Percentiles rank a stretch among this genome's conserved stretches.
Conservation (phyloP, 2,329 filamentous ascomycete species). For the Pseudocercospora pini-densiflorae region DNA sequence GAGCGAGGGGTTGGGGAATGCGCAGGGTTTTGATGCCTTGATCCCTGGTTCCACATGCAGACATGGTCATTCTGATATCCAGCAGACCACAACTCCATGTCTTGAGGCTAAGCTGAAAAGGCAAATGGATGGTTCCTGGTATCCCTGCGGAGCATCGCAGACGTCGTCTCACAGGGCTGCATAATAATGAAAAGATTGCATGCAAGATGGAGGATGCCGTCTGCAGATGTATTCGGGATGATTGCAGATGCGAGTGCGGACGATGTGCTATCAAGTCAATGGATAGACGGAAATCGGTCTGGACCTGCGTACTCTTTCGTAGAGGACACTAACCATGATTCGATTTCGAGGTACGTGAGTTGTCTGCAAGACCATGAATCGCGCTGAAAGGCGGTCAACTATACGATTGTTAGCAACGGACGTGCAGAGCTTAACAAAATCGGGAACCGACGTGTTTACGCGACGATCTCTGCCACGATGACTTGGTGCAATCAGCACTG, state of each 20-base stretch:
- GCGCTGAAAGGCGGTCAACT: background rate
- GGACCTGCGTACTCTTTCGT: background rate
- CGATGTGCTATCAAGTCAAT: background rate
- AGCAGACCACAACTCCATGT: constrained; percentile 6
- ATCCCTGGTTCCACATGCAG: constrained; percentile 7
- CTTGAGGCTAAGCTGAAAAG: constrained; percentile 10
- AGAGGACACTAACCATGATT: background rate
- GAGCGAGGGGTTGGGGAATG: background rate
- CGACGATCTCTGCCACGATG: background rate
- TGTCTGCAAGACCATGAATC: background rate
- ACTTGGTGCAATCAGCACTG: background rate
- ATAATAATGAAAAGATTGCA: background rate
- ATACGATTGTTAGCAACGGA: background rate
- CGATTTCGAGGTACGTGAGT: background rate
- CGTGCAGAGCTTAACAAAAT: background rate
- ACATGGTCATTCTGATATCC: constrained; percentile 3
- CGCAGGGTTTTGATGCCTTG: background rate
- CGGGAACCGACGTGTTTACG: background rate
- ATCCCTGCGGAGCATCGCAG: constrained; percentile 2
- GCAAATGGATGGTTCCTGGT: constrained; percentile 10
- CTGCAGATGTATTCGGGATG: background rate
- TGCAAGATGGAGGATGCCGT: constrained; percentile 2
- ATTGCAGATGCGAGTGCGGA: background rate
- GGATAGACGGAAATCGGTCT: background rate
- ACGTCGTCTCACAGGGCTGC: constrained; percentile 4